These are phyloP conservation scores for Oleoguttula mirabilis DNA, from an alignment of 495 filamentous ascomycete genomes.

Conservation along the genomic window DNA sequence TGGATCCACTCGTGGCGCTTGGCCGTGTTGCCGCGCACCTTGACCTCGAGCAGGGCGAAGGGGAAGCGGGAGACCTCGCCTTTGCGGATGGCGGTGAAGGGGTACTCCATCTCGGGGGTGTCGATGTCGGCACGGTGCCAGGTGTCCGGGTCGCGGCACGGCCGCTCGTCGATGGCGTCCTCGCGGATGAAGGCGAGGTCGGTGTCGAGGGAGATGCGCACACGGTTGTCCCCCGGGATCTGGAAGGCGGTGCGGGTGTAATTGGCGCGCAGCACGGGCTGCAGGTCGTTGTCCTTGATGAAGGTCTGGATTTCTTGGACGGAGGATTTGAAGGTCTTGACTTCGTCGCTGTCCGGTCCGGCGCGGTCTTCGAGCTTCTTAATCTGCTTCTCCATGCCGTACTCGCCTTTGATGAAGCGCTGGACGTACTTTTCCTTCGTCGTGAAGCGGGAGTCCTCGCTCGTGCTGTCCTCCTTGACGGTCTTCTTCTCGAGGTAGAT, in stretches of 20 bases:
- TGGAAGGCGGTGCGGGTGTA: slow-evolving; percentile 94
- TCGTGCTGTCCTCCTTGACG: slow-evolving; percentile 58
- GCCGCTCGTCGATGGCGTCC: slow-evolving; percentile 76
- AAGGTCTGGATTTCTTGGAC: slow-evolving; percentile 71
- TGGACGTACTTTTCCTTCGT: slow-evolving; percentile 93
- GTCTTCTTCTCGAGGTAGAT: slow-evolving; percentile 84
- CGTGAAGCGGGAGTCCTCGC: slow-evolving; percentile 61
- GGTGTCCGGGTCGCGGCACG: slow-evolving; percentile 72
- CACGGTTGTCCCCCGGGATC: slow-evolving; percentile 81
- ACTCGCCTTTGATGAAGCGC: slow-evolving; percentile 73
- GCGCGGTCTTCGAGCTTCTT: slow-evolving; percentile 64
- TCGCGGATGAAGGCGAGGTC: slow-evolving; percentile 86
- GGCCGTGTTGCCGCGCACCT: slow-evolving; percentile 46
- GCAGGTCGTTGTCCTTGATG: slow-evolving; percentile 61
- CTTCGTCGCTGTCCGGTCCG: slow-evolving; percentile 45
- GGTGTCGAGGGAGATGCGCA: slow-evolving; percentile 86
- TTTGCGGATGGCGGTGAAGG: slow-evolving; percentile 71
- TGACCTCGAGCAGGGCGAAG: slow-evolving; percentile 84
- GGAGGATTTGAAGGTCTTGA: slow-evolving; percentile 55
- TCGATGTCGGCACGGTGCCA: slow-evolving; percentile 94
- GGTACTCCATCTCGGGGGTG: slow-evolving; percentile 65
- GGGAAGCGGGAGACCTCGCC: slow-evolving; percentile 91
- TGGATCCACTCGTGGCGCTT: slow-evolving; percentile 64
- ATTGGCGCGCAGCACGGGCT: slow-evolving; percentile 81
- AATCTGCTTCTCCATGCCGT: slow-evolving; percentile 82